phyloP scores from a whole-genome alignment of 1,284 basidiomycete species.

The Takashimella koratensis region DNA sequence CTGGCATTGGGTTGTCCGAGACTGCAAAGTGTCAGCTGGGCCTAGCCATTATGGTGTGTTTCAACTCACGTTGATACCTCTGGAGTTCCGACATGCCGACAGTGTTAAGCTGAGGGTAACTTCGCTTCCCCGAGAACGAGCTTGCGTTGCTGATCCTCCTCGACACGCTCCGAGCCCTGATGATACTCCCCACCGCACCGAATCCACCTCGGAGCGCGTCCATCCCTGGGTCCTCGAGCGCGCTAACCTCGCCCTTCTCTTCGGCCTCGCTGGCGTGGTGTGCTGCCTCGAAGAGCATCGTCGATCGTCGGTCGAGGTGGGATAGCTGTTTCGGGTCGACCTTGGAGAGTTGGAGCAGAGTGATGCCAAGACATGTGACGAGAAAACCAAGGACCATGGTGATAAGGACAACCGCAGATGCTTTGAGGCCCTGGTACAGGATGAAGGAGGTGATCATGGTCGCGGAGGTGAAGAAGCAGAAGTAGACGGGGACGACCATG shows the following conservation, averaged over 20 bases:
- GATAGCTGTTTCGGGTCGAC: slow-evolving; percentile 55
- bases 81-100: slow-evolving; percentile 35
- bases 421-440: slow-evolving; percentile 84
- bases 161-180: slow-evolving; percentile 61
- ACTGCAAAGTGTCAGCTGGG: slow-evolving; percentile 20
- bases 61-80: slow-evolving; percentile 42
- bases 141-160: slow-evolving; percentile 32
- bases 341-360: slow-evolving; percentile 93
- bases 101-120: slow-evolving; percentile 17
- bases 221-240: slow-evolving; percentile 62
- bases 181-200: slow-evolving; percentile 81
- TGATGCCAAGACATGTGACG: slow-evolving; percentile 65
- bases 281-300: slow-evolving; percentile 75
- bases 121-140: slow-evolving; percentile 1
- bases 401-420: slow-evolving; percentile 69
- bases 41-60: too few species aligned
- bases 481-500: slow-evolving; percentile 71
- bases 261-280: slow-evolving; percentile 59
- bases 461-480: slow-evolving; percentile 71
- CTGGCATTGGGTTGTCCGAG: slow-evolving; percentile 45
- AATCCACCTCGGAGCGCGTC: slow-evolving; percentile 85
- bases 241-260: slow-evolving; percentile 46
- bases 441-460: slow-evolving; percentile 84
- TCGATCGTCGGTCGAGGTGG: slow-evolving; percentile 75
- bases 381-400: slow-evolving; percentile 87